Evolutionary conservation across 371 early-diverging fungal species (phyloP).

Genomic region (Saksenaea oblongispora): DNA sequence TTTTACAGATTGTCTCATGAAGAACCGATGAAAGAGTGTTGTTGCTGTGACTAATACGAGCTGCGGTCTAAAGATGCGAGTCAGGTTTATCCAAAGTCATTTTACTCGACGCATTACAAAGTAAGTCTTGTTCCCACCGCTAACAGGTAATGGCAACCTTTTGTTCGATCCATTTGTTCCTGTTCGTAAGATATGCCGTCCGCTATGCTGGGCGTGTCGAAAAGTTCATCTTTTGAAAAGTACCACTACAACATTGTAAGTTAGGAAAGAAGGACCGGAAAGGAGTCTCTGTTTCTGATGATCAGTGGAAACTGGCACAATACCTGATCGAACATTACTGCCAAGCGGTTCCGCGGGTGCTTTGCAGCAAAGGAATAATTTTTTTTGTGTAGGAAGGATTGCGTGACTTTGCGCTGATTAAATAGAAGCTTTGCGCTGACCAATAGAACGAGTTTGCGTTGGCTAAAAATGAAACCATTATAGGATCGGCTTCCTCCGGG

Average conservation of each 20-base stretch:
- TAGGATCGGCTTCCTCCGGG: no score
- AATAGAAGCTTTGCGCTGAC: no score
- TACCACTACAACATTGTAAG: constrained; percentile 53
- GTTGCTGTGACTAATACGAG: constrained; percentile 70
- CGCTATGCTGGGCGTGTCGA: constrained; percentile 61
- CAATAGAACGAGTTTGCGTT: no score
- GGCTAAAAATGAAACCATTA: no score
- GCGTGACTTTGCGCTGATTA: no score
- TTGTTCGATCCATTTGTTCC: constrained; percentile 60
- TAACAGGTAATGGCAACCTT: constrained; percentile 68
- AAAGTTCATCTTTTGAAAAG: constrained; percentile 68
- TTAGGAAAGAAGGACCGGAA: not conserved
- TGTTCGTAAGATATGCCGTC: constrained; percentile 49
- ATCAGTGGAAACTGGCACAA: not conserved
- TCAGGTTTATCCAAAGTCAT: not conserved
- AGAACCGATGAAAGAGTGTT: constrained; percentile 80
- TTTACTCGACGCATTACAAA: constrained; percentile 40
- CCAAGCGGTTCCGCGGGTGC: not conserved
- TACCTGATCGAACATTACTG: constrained; percentile 10
- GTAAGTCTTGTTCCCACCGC: constrained; percentile 65
- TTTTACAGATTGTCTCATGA: constrained; percentile 74
- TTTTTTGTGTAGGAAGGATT: no score
- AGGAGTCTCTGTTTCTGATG: not conserved
- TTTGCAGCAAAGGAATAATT: not conserved
- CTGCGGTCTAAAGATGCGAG: constrained; percentile 51